These are phyloP conservation scores for Scedosporium apiospermum DNA, from an alignment of 2,329 filamentous ascomycete genomes.

Conservation along the genomic window DNA sequence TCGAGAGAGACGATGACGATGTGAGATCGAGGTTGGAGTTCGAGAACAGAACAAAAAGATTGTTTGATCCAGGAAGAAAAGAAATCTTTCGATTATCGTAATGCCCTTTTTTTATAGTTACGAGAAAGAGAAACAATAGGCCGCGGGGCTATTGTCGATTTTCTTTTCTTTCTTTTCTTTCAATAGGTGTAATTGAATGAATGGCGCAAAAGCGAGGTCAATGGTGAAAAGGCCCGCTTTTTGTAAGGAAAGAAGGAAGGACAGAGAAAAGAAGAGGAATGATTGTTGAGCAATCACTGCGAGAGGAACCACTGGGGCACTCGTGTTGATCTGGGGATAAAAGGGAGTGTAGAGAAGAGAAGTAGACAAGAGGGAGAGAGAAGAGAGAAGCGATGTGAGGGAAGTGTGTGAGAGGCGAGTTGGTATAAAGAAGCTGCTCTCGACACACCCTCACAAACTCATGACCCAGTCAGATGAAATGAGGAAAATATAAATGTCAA, in stretches of 20 bases:
- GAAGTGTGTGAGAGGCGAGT: too few species aligned
- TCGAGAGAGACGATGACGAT: neutral
- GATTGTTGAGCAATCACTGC: slow-evolving; percentile 4
- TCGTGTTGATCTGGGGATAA: neutral
- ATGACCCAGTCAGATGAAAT: neutral
- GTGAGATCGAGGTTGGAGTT: neutral
- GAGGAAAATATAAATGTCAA: slow-evolving; percentile 4
- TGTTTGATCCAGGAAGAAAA: neutral
- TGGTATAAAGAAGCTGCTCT: too few species aligned
- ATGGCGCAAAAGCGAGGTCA: slow-evolving; percentile 3
- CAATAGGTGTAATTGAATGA: neutral
- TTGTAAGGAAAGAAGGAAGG: slow-evolving; percentile 1
- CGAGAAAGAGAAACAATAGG: neutral
- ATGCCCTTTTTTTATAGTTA: neutral
- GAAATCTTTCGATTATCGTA: neutral
- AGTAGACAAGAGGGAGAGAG: neutral
- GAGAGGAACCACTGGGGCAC: neutral
- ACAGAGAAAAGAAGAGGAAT: neutral
- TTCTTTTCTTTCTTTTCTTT: neutral
- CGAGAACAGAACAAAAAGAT: neutral
- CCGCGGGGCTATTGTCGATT: too few species aligned
- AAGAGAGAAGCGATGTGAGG: neutral
- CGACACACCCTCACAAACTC: too few species aligned
- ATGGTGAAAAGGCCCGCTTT: neutral
- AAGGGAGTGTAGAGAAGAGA: slow-evolving; percentile 2